Percentiles rank a stretch among this genome's conserved stretches.
phyloP scores from a whole-genome alignment of 495 filamentous ascomycete genomes.

The Aspergillus indologenus region DNA sequence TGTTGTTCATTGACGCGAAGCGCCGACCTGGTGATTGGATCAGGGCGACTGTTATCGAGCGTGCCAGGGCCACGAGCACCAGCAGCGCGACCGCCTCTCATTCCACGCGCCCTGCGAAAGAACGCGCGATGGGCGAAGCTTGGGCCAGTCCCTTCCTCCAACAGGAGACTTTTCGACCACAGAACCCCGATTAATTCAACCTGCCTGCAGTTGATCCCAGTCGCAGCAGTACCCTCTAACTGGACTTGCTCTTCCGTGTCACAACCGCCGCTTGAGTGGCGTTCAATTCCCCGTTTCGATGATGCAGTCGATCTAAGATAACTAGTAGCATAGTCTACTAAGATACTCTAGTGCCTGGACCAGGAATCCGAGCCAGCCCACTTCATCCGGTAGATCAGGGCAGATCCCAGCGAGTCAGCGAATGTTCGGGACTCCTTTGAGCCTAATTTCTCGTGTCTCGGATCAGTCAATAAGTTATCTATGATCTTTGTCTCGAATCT shows the following conservation, averaged over 20 bases:
- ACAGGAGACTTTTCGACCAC: slow-evolving; percentile 13
- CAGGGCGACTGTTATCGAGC: slow-evolving; percentile 16
- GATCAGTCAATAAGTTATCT: too few species aligned
- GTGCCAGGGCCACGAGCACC: slow-evolving; percentile 11
- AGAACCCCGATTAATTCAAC: slow-evolving; percentile 2
- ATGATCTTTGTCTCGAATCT: too few species aligned
- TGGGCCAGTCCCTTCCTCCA: slow-evolving; percentile 13
- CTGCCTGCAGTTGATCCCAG: neutral
- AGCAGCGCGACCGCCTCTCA: slow-evolving; percentile 21
- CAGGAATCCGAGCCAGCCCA: neutral
- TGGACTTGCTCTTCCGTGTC: too few species aligned
- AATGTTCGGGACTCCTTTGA: neutral
- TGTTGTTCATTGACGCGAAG: slow-evolving; percentile 20
- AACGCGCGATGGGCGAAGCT: slow-evolving; percentile 15
- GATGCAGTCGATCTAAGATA: too few species aligned
- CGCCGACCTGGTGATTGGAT: slow-evolving; percentile 23
- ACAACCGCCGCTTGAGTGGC: too few species aligned
- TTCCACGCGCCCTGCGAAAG: slow-evolving; percentile 22
- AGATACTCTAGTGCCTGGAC: neutral
- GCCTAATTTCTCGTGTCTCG: too few species aligned
- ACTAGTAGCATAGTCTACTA: neutral
- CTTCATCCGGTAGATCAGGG: neutral
- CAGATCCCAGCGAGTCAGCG: neutral
- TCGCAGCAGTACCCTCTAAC: too few species aligned
- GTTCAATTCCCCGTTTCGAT: too few species aligned